Evolutionary conservation across 768 basidiomycete genomes (phyloP).

Genomic region (Lactarius sp.): DNA sequence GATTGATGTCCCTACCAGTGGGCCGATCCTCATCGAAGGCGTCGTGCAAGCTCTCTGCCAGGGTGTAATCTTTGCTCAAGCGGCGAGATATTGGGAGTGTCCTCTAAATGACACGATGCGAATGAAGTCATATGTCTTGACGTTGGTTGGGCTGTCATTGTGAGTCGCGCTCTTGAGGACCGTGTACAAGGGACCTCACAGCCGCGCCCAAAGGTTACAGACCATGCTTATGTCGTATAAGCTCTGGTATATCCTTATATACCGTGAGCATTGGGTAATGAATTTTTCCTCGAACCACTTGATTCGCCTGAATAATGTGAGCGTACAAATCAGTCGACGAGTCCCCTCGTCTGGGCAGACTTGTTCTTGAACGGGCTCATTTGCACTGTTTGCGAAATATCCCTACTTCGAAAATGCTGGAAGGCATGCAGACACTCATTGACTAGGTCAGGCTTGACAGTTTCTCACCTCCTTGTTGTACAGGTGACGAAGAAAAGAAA

Average conservation of each 20-base stretch:
- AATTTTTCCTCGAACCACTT: neutral
- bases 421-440: constrained; percentile 35
- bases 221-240: constrained; percentile 30
- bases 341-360: constrained; percentile 41
- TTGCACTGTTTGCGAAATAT: constrained; percentile 44
- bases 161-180: constrained; percentile 29
- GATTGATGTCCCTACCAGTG: constrained; percentile 25
- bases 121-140: constrained; percentile 40
- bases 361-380: constrained; percentile 46
- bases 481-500: constrained; percentile 40
- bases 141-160: constrained; percentile 41
- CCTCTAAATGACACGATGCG: constrained; percentile 42
- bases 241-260: constrained; percentile 29
- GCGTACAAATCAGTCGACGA: constrained; percentile 30
- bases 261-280: constrained; percentile 26
- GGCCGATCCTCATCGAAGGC: constrained; percentile 42
- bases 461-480: neutral
- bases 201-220: constrained; percentile 26
- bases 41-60: constrained; percentile 47
- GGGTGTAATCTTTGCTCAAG: constrained; percentile 32
- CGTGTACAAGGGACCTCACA: neutral
- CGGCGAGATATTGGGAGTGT: constrained; percentile 35
- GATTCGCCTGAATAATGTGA: neutral
- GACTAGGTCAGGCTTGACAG: neutral
- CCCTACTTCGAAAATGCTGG: constrained; percentile 49